phyloP scores from a whole-genome alignment of 2,329 filamentous ascomycete genomes.

The Trichoderma gracile region DNA sequence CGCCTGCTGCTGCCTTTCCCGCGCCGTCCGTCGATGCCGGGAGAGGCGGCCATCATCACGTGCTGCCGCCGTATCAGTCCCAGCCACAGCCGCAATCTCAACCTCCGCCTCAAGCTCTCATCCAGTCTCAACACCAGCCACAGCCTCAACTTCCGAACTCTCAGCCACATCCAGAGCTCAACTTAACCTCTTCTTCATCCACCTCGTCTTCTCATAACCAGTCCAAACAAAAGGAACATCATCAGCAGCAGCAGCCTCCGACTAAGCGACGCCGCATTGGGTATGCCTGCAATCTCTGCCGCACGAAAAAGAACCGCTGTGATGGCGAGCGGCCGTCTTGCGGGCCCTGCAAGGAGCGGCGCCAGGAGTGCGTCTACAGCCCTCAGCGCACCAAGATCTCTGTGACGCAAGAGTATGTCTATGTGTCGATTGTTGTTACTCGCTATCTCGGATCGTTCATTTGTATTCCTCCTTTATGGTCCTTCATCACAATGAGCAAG shows the following conservation, averaged over 20 bases:
- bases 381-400: slow-evolving; percentile 20
- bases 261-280: slow-evolving; percentile 15
- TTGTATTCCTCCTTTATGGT: no score
- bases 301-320: slow-evolving; percentile 20
- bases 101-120: not conserved
- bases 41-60: not conserved
- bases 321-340: slow-evolving; percentile 20
- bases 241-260: slow-evolving; percentile 4
- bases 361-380: slow-evolving; percentile 21
- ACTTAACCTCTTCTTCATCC: not conserved
- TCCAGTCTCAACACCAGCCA: not conserved
- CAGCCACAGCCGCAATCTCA: slow-evolving; percentile 4
- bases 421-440: not conserved
- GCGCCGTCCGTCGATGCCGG: slow-evolving; percentile 7
- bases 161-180: slow-evolving; percentile 8
- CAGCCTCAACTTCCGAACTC: not conserved
- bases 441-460: not conserved
- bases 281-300: slow-evolving; percentile 16
- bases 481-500: no score
- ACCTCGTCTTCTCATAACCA: not conserved
- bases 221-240: not conserved
- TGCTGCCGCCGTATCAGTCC: not conserved
- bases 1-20: slow-evolving; percentile 9
- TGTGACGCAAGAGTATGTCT: slow-evolving; percentile 20
- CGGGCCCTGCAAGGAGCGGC: slow-evolving; percentile 22